Evolutionary conservation across 192 early-diverging fungal genomes (phyloP).

Genomic region (Podila epigama): DNA sequence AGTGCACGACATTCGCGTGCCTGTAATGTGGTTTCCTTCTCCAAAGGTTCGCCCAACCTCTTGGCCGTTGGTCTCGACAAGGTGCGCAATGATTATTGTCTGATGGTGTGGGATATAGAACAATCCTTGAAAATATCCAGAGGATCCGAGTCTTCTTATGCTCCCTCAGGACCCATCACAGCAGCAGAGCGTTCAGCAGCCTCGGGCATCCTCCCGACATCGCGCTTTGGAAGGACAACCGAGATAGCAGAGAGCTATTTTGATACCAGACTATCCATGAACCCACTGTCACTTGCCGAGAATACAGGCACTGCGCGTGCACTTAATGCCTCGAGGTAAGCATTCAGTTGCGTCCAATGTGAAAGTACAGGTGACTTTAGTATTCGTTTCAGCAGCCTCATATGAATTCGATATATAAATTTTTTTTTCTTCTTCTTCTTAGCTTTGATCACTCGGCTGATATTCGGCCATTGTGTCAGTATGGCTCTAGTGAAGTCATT

Average conservation of each 20-base stretch:
- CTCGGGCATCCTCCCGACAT: constrained; percentile 28
- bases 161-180: constrained; percentile 30
- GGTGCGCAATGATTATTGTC: constrained; percentile 71
- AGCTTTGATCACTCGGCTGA: constrained; percentile 38
- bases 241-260: constrained; percentile 42
- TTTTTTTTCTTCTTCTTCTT: neutral
- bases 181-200: constrained; percentile 13
- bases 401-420: no score
- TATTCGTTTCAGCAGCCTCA: no score
- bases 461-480: constrained; percentile 56
- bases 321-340: constrained; percentile 32
- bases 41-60: constrained; percentile 61
- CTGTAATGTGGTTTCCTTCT: constrained; percentile 80
- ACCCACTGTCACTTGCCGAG: constrained; percentile 38
- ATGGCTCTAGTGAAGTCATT: constrained; percentile 71
- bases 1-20: constrained; percentile 61
- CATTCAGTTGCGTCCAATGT: neutral
- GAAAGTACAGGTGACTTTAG: no score
- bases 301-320: constrained; percentile 38
- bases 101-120: constrained; percentile 81
- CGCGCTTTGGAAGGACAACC: constrained; percentile 27
- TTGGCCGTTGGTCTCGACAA: constrained; percentile 79
- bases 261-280: constrained; percentile 41
- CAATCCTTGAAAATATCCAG: constrained; percentile 50
- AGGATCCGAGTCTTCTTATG: constrained; percentile 29